Evolutionary conservation across 495 filamentous ascomycete genomes (phyloP), one percentile per base, ranked within the genome.

Genomic region (Penicillium daleae): DNA sequence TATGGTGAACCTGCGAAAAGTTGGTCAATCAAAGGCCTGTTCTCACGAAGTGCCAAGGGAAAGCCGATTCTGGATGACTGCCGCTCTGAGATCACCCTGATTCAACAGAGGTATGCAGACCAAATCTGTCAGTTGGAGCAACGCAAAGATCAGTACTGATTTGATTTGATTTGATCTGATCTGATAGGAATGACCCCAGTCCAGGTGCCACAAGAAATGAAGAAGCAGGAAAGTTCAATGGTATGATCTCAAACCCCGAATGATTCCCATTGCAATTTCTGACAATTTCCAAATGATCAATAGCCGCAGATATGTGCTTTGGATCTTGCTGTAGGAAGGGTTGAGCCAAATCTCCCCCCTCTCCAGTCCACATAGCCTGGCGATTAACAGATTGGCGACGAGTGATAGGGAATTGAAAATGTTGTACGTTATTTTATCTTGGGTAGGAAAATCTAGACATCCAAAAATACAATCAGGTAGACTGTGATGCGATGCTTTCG

Each of bases 221-320:
- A 51, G 24, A 26, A 39, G 12, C 35, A 39, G 15, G 35, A 17
- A 39, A 39, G 13, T 39, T 39, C 15, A 39, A 39, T 39, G 35
- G 12, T 51, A 51, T 10, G 40, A 10, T 44, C 39, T 44, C 19
- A 39, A 39, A 1, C 40, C n/a, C 40, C 21, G 29, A 22, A 12
- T 44, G 5, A 2, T 22, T 44, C 6, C n/a, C 8, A 44, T 13
- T 10, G 2, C 0, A 2, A 22, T 12, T 10, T 21, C 40, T 21
- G 2, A 44, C n/a, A 22, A 13, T 42, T n/a, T 7, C 39, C 17
- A 2, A 15, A 37, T 37, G 4, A 37, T 37, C 1, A 13, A 19
- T 17, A 70, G 65, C 62, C 3, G 65, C 61, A 9, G 59, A 67
- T 62, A 67, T 70, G 65, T 70, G 67, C 44, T 70, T 70, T 56